Percentiles rank a stretch among this genome's conserved stretches.
Conservation (phyloP, 164 flowering plant genomes). For the Nymphaea colorata region DNA sequence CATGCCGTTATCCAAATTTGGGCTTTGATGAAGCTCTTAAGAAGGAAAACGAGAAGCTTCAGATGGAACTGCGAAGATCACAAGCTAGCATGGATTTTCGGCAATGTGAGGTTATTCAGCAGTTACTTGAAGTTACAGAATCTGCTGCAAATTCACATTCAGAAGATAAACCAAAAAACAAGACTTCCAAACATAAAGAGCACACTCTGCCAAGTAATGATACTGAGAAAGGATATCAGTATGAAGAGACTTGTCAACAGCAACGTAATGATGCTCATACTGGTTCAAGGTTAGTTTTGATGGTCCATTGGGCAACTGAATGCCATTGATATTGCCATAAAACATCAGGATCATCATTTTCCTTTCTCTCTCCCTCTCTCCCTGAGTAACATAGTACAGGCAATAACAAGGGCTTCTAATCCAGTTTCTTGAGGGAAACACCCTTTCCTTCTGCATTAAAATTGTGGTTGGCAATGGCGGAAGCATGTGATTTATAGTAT, state of each 20-base stretch:
- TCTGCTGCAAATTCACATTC: constrained; percentile 30
- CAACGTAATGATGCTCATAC: constrained; percentile 14
- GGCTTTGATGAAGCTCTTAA: constrained; percentile 52
- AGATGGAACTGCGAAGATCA: constrained; percentile 63
- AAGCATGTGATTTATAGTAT: too few species aligned
- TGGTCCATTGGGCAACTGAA: too few species aligned
- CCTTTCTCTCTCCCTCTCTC: too few species aligned
- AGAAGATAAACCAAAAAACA: constrained; percentile 31
- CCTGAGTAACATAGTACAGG: too few species aligned
- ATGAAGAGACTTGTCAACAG: constrained; percentile 22
- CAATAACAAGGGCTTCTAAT: too few species aligned
- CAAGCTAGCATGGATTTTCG: constrained; percentile 60
- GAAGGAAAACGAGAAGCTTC: constrained; percentile 84
- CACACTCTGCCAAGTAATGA: constrained; percentile 18
- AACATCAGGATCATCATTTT: too few species aligned
- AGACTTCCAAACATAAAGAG: constrained; percentile 34
- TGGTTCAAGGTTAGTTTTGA: constrained; percentile 38
- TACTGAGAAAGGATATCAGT: constrained; percentile 23
- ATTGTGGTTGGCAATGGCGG: too few species aligned
- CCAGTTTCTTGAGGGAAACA: too few species aligned
- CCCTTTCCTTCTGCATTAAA: too few species aligned
- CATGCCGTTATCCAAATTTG: constrained; percentile 75
- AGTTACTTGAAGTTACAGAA: constrained; percentile 65
- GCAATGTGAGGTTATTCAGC: constrained; percentile 82
- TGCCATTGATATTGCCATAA: too few species aligned